These are phyloP conservation scores for Rhynchospora tenuis DNA, from an alignment of 176 grass and related monocot species.

Conservation along the genomic window DNA sequence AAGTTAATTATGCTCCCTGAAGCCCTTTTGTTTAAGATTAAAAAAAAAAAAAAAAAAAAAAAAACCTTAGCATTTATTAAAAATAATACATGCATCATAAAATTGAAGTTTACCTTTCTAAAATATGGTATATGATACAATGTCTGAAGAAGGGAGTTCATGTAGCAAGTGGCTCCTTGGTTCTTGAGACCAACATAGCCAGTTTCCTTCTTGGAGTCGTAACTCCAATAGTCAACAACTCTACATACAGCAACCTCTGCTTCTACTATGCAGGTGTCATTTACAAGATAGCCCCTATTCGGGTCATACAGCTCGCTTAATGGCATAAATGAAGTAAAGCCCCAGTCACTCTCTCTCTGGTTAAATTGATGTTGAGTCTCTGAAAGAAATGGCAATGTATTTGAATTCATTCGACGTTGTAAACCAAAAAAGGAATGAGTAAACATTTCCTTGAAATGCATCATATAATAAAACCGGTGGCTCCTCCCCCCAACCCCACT, in stretches of 20 bases:
- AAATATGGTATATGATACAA: constrained; percentile 98
- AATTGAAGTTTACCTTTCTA: constrained; percentile 62
- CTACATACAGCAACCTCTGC: constrained; percentile 91
- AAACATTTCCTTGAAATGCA: constrained; percentile 1
- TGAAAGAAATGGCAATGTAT: constrained; percentile 27
- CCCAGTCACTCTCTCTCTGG: constrained; percentile 94
- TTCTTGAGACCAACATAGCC: constrained; percentile 99
- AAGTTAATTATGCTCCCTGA: background rate
- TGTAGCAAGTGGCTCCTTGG: constrained; percentile 98
- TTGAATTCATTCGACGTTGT: background rate
- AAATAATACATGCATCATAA: background rate
- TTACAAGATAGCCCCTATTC: constrained; percentile 93
- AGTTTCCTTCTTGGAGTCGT: constrained; percentile 99
- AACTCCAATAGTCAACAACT: constrained; percentile 92
- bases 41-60: too few relatives aligned
- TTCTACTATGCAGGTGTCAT: constrained; percentile 91
- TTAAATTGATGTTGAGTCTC: constrained; percentile 98
- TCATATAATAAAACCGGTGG: background rate
- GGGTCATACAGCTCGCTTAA: constrained; percentile 87
- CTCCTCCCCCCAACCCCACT: background rate
- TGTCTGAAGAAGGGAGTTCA: constrained; percentile 99
- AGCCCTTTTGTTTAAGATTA: constrained; percentile 1
- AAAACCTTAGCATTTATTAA: background rate
- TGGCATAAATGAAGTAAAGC: constrained; percentile 98
- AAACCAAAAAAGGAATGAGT: background rate